Percentiles rank a stretch among this genome's conserved stretches.
These are phyloP conservation scores for Diaporthe amygdali DNA, from an alignment of 2,329 filamentous ascomycete species.

Conservation along the genomic window DNA sequence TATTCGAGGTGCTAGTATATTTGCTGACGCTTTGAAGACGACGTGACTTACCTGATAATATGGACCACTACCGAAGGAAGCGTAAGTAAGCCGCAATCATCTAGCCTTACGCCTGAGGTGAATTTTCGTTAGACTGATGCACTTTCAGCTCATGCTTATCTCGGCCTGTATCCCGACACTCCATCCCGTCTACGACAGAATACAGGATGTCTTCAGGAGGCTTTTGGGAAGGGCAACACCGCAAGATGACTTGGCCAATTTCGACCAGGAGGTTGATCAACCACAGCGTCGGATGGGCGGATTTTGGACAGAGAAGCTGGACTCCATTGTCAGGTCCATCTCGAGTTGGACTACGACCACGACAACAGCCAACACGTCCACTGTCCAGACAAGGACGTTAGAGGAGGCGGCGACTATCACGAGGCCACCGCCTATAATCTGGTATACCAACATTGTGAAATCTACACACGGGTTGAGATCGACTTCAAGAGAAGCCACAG, in stretches of 20 bases:
- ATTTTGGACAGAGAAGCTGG: not conserved
- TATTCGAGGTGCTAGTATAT: not conserved
- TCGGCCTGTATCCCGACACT: constrained; percentile 1
- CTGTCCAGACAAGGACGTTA: not conserved
- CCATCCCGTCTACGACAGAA: constrained; percentile 2
- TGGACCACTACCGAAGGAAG: not conserved
- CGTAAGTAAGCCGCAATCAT: not conserved
- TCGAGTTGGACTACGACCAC: not conserved
- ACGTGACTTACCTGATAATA: not conserved
- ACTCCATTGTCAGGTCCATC: not conserved
- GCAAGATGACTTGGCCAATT: not conserved
- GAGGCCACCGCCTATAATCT: not conserved
- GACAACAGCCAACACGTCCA: not conserved
- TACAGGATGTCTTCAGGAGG: not conserved
- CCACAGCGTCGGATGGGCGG: not conserved
- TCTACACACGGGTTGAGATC: not conserved
- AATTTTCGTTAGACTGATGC: not conserved
- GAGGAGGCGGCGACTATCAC: constrained; percentile 4
- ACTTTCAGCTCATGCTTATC: not conserved
- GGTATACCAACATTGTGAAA: constrained; percentile 1
- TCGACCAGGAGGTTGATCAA: not conserved
- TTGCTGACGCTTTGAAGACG: not conserved
- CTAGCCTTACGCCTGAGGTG: not conserved
- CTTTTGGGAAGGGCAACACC: not conserved
- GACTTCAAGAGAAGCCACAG: not conserved